Base-by-base conservation (phyloP, 1,139 yeast genomes). In the Suhomyces choctaworum region DNA sequence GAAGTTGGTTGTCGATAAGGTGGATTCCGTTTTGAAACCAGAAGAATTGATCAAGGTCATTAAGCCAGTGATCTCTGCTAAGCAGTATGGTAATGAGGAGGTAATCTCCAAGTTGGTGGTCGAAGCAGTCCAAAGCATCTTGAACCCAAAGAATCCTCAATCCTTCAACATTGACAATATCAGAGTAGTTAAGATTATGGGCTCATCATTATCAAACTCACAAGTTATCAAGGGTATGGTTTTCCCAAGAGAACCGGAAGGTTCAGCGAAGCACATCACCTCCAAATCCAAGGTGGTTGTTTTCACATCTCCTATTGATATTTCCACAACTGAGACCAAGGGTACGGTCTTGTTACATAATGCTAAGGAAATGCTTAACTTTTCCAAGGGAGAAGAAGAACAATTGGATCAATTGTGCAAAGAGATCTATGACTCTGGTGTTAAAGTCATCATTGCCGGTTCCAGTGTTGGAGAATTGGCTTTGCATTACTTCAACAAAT, bases 151-250 rank as follows among this genome's bases (percentile, higher is more conserved):
- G 52, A 67, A 69, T 47, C 76, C 80, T n/a, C 56, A 57, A 30
- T 58, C 61, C 26, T 60, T 59, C 39, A 92, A 90, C 58, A 92
- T 92, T 39, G 98, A 92, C 58, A 84, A 89, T 39, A 77, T 92
- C 43, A 80, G 98, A 59, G 97, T 92, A 20, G 98, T 92, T 32
- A 92, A 92, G 65, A 84, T 92, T 50, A 87, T 92, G 96, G 98
- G 98, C 41, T 76, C 95, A 15, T 74, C 94, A 37, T 70, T 94
- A 50, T 65, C 71, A 22, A 74, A 76, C 49, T 84, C 95, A 7
- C 74, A 76, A 50, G 98, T 94, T 37, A 71, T 94, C 48, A 87
- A 86, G 64, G 98, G 98, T 49, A 92, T 92, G 98, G 97, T 94
- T 26, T 92, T 94, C 73, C 95, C 96, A 50, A 78, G 95, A 54